phyloP scores from a whole-genome alignment of 306 rosid genomes.

The Quercus gilva region DNA sequence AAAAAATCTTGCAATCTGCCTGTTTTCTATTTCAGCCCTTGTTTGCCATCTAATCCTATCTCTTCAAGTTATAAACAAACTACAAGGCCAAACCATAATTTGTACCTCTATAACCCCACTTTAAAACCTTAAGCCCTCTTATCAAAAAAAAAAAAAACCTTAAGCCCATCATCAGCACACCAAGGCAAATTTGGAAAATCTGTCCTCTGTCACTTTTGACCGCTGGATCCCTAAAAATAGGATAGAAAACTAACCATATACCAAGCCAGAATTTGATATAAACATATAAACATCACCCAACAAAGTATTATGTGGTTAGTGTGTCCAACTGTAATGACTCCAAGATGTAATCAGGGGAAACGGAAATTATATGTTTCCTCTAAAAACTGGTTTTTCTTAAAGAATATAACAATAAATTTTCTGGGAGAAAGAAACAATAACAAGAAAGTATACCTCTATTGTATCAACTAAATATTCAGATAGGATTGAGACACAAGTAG shows the following conservation, averaged over 20 bases:
- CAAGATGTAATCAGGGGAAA: neutral
- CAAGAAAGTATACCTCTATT: slow-evolving; percentile 48
- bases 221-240: neutral
- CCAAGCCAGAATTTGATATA: neutral
- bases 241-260: neutral
- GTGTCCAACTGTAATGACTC: neutral
- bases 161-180: neutral
- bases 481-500: slow-evolving; percentile 65
- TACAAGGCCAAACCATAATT: neutral
- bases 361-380: neutral
- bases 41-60: too few species aligned
- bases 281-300: neutral
- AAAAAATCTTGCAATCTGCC: too few species aligned
- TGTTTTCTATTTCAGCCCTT: too few species aligned
- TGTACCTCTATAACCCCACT: neutral
- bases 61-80: too few species aligned
- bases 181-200: neutral
- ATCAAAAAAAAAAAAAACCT: too few species aligned
- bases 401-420: neutral
- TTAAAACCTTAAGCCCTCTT: neutral
- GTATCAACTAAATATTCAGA: slow-evolving; percentile 75
- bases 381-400: neutral
- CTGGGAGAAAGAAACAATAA: slow-evolving; percentile 4
- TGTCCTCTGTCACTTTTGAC: neutral
- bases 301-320: neutral